phyloP scores from a whole-genome alignment of 805 yeast species.

The Pichia pseudocactophila region DNA sequence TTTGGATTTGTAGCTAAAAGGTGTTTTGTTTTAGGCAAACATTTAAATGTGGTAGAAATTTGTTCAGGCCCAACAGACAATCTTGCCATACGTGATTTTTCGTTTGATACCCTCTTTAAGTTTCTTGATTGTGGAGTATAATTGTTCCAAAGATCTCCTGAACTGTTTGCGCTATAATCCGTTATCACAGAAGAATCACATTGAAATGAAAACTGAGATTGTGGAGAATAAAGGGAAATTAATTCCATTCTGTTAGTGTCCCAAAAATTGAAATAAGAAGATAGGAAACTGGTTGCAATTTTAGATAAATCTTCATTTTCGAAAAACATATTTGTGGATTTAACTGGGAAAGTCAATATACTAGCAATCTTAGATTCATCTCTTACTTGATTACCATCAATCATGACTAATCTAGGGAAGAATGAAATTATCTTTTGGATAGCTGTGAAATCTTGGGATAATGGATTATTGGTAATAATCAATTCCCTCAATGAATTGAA shows the following conservation, averaged over 20 bases:
- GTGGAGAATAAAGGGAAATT: constrained; percentile 64
- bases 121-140: constrained; percentile 74
- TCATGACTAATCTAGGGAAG: constrained; percentile 72
- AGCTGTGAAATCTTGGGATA: constrained; percentile 35
- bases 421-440: constrained; percentile 53
- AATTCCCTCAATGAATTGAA: constrained; percentile 67
- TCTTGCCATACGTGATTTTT: constrained; percentile 47
- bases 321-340: constrained; percentile 61
- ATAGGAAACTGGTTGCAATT: constrained; percentile 66
- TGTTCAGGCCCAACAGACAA: constrained; percentile 61
- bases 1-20: constrained; percentile 53
- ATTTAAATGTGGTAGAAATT: constrained; percentile 51
- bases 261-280: constrained; percentile 73
- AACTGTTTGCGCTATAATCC: constrained; percentile 16
- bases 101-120: constrained; percentile 49
- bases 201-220: constrained; percentile 77
- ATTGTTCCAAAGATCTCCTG: constrained; percentile 43
- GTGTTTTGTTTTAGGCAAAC: constrained; percentile 76
- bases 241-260: constrained; percentile 69
- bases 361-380: constrained; percentile 53
- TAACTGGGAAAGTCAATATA: constrained; percentile 48
- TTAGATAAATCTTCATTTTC: constrained; percentile 65
- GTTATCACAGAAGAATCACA: constrained; percentile 53
- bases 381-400: constrained; percentile 73
- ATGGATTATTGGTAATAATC: constrained; percentile 70